Conservation (phyloP, 345 rosid genomes). For the Cochlearia excelsa region DNA sequence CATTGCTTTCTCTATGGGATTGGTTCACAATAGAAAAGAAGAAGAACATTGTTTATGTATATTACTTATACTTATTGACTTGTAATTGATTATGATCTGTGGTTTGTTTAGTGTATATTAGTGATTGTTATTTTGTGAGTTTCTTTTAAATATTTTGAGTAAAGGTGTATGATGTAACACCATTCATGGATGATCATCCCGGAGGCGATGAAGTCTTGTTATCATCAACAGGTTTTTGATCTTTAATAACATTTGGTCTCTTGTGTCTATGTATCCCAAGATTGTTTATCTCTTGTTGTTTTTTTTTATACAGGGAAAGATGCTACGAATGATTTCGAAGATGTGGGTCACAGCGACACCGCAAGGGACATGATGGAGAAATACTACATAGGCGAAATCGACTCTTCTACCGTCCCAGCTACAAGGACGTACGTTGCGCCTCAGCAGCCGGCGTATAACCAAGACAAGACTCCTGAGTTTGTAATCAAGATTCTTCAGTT, state of each 20-base stretch:
- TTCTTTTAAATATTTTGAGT: constrained; percentile 5
- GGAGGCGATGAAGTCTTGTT: constrained; percentile 97
- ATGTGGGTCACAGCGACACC: constrained; percentile 88
- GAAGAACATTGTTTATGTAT: too few relatives aligned
- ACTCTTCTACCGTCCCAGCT: constrained; percentile 52
- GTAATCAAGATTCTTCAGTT: constrained; percentile 78
- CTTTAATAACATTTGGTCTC: background rate
- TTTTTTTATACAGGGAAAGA: constrained; percentile 60
- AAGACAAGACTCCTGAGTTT: constrained; percentile 60
- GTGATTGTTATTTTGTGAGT: background rate
- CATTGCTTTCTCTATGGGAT: too few relatives aligned
- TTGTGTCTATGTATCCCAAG: background rate
- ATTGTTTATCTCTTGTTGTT: background rate
- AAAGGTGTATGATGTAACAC: constrained; percentile 91
- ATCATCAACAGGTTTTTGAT: constrained; percentile 69
- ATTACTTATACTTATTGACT: background rate
- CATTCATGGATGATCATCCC: constrained; percentile 98
- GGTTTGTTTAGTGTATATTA: background rate
- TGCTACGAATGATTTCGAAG: constrained; percentile 91
- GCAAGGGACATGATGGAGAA: constrained; percentile 79
- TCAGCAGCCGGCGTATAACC: constrained; percentile 44
- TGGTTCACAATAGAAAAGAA: too few relatives aligned
- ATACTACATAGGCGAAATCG: constrained; percentile 74
- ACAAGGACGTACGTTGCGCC: constrained; percentile 58
- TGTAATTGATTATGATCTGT: background rate